phyloP scores from a whole-genome alignment of 1,284 basidiomycete genomes.

The Heterobasidion annosum region DNA sequence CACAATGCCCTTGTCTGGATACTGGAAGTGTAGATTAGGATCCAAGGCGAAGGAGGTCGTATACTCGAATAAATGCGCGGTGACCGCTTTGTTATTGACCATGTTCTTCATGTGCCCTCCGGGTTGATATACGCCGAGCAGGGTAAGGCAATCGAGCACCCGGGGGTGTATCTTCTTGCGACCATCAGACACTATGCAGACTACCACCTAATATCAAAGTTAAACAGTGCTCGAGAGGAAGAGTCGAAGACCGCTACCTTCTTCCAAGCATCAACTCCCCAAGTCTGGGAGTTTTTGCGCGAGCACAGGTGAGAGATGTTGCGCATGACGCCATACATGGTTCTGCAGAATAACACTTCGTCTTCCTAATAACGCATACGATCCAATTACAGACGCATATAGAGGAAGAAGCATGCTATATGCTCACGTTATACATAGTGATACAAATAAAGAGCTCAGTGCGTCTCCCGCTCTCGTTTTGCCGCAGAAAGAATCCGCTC shows the following conservation, averaged over 20 bases:
- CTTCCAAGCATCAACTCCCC: conserved; percentile 97
- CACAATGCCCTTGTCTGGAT: conserved; percentile 70
- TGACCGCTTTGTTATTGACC: conserved; percentile 80
- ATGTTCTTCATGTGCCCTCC: conserved; percentile 89
- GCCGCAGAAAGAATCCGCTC: conserved; percentile 75
- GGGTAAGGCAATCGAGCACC: conserved; percentile 79
- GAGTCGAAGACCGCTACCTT: conserved; percentile 36
- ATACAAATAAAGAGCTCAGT: conserved; percentile 79
- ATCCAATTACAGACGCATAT: background rate
- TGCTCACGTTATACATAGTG: conserved; percentile 60
- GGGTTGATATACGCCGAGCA: conserved; percentile 71
- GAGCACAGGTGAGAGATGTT: conserved; percentile 80
- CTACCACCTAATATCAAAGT: conserved; percentile 28
- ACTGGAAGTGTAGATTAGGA: conserved; percentile 75
- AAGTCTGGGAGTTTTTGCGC: conserved; percentile 79
- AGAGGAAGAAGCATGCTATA: background rate
- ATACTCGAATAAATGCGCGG: conserved; percentile 93
- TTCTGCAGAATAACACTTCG: conserved; percentile 70
- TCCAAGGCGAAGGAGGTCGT: conserved; percentile 71
- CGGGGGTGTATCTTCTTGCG: conserved; percentile 80
- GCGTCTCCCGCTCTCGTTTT: conserved; percentile 74
- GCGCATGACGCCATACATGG: conserved; percentile 91
- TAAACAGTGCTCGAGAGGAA: background rate
- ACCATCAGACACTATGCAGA: conserved; percentile 65
- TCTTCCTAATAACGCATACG: conserved; percentile 33